phyloP scores from a whole-genome alignment of 129 eudicot species.

The Artemisia tridentata region DNA sequence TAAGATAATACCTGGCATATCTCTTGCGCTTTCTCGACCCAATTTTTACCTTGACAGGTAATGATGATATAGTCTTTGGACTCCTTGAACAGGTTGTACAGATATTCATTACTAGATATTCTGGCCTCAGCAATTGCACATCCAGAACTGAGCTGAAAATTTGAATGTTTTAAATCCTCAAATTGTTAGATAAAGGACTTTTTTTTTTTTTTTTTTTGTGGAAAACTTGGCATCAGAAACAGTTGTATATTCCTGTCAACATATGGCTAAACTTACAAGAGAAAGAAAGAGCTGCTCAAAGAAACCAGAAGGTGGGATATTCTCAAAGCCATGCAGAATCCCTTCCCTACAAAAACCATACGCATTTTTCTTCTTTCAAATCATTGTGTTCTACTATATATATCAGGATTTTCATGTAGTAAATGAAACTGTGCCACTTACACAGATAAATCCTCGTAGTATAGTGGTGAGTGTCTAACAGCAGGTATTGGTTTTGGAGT shows the following conservation, averaged over 20 bases:
- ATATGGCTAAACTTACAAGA: conserved; percentile 53
- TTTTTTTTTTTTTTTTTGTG: too few relatives aligned
- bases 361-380: not conserved
- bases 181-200: not conserved
- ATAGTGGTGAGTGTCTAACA: conserved; percentile 83
- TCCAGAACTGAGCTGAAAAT: conserved; percentile 74
- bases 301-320: conserved; percentile 68
- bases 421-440: conserved; percentile 35
- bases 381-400: not conserved
- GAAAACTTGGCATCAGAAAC: not conserved
- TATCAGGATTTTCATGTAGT: not conserved
- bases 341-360: conserved; percentile 66
- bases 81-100: conserved; percentile 67
- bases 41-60: conserved; percentile 56
- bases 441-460: conserved; percentile 96
- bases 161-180: not conserved
- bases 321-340: conserved; percentile 61
- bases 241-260: not conserved
- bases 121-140: conserved; percentile 71
- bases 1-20: conserved; percentile 75
- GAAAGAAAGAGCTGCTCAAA: conserved; percentile 82
- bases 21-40: conserved; percentile 77
- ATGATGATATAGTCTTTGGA: conserved; percentile 72
- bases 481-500: conserved; percentile 91
- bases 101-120: conserved; percentile 46